Evolutionary conservation across 23 red algal genomes (phyloP).

Genomic region (Gracilaria gracilis): DNA sequence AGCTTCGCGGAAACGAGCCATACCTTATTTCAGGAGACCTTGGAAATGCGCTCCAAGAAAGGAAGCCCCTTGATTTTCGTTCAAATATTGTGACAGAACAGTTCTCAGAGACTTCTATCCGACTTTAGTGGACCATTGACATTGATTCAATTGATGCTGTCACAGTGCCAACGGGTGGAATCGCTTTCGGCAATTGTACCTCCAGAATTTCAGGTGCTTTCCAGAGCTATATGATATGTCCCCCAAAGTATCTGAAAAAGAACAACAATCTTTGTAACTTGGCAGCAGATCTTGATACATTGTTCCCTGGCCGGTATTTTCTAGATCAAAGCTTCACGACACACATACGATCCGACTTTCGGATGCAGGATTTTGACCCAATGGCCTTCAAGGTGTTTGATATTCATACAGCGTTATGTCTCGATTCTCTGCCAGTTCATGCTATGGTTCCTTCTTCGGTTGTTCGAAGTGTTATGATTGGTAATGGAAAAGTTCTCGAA

Average conservation of each 20-base stretch:
- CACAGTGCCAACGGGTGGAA: not conserved
- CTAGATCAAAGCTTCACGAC: not conserved
- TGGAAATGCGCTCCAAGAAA: not conserved
- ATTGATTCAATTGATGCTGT: not conserved
- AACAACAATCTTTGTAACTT: constrained; percentile 2
- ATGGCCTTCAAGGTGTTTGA: constrained; percentile 8
- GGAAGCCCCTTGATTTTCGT: not conserved
- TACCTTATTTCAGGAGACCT: not conserved
- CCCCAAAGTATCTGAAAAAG: not conserved
- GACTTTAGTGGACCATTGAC: not conserved
- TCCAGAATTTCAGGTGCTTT: not conserved
- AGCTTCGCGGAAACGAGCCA: not conserved
- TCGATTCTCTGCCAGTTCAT: not conserved
- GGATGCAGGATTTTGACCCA: not conserved
- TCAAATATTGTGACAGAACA: not conserved
- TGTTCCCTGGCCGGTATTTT: not conserved
- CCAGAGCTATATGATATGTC: not conserved
- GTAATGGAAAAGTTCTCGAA: not conserved
- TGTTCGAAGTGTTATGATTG: not conserved
- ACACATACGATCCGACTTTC: not conserved
- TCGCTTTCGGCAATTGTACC: not conserved
- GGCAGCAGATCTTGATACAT: too few species aligned
- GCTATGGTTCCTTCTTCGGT: not conserved
- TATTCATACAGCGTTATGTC: not conserved
- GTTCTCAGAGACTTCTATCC: too few species aligned